Evolutionary conservation across 2,329 filamentous ascomycete genomes (phyloP), one percentile per base, ranked within the genome.

Genomic region (Alternaria ventricosa): DNA sequence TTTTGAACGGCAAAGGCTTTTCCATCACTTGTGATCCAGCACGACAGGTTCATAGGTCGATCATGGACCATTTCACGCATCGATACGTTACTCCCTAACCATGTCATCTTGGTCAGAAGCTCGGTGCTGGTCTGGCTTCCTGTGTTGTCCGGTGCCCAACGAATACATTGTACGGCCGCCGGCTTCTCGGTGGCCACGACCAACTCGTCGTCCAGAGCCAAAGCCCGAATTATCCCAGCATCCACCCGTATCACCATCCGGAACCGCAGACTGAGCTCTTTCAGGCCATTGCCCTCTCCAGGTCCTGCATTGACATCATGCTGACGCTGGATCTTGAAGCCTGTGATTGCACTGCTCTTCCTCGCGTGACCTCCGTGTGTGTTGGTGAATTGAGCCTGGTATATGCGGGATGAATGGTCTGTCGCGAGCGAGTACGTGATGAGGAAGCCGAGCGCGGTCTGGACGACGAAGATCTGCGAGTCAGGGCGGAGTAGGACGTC

Each of bases 171-270:
- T 15, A 98, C 89, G n/a, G 96, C 95, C 0, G 94, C 90, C 4
- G 96, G 96, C 75, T 96, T 97, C 61, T 89, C 86, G 0, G 96
- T 99, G 5, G 96, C 93, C 56, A 99, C 94, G 22, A 98, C 86
- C 44, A 99, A 84, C 79, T 98, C 96, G 60, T 97, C 93, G 69
- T 98, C 96, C 22, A 98, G 86, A 3, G 96, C 95, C 58, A 98
- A 83, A 11, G 92, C 93, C 73, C 90, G 92, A 70, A 90, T 90
- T 71, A 99, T 97, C 3, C 96, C 96, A 3, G 96, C 96, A 80
- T 99, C 96, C 18, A 99, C 93, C 78, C 97, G 96, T 75, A 99
- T 98, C 13, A 97, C 95, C 92, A 97, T 97, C 61, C 95, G 89
- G 80, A 99, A 99, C 11, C 93, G 91, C 53, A 99, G 87, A 72